Evolutionary conservation across 169 alveolate genomes (phyloP).

Genomic region (Plasmodium knowlesi): DNA sequence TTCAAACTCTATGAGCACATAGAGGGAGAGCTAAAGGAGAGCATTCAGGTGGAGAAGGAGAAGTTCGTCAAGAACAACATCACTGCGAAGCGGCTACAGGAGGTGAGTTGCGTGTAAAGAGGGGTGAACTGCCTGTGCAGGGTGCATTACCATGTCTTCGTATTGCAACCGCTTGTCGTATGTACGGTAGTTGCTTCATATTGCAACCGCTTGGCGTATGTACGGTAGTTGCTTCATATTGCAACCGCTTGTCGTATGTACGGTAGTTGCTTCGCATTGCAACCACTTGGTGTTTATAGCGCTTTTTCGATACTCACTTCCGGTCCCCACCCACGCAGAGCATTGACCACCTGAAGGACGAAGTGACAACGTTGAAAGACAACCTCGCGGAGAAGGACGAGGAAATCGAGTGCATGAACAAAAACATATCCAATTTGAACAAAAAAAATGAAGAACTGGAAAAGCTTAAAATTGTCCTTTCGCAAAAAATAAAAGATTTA

Average conservation of each 20-base stretch:
- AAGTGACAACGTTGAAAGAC: constrained; percentile 29
- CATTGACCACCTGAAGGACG: constrained; percentile 45
- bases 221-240: too few relatives aligned
- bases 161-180: too few relatives aligned
- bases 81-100: constrained; percentile 57
- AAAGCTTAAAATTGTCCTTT: constrained; percentile 51
- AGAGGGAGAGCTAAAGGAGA: constrained; percentile 50
- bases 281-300: too few relatives aligned
- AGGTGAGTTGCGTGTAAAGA: constrained; percentile 31
- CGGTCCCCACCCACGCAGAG: neutral
- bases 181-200: too few relatives aligned
- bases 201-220: too few relatives aligned
- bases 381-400: constrained; percentile 18
- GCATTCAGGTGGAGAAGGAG: constrained; percentile 47
- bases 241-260: too few relatives aligned
- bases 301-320: neutral
- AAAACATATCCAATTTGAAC: constrained; percentile 30
- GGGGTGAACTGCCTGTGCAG: too few relatives aligned
- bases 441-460: constrained; percentile 66
- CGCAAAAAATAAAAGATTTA: constrained; percentile 59
- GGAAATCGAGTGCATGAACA: constrained; percentile 55
- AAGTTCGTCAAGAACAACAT: constrained; percentile 49
- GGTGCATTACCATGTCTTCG: too few relatives aligned
- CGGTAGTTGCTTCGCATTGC: too few relatives aligned
- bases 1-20: constrained; percentile 53